These are phyloP conservation scores for Diaporthe ilicicola DNA, from an alignment of 2,329 filamentous ascomycete species.

Conservation along the genomic window DNA sequence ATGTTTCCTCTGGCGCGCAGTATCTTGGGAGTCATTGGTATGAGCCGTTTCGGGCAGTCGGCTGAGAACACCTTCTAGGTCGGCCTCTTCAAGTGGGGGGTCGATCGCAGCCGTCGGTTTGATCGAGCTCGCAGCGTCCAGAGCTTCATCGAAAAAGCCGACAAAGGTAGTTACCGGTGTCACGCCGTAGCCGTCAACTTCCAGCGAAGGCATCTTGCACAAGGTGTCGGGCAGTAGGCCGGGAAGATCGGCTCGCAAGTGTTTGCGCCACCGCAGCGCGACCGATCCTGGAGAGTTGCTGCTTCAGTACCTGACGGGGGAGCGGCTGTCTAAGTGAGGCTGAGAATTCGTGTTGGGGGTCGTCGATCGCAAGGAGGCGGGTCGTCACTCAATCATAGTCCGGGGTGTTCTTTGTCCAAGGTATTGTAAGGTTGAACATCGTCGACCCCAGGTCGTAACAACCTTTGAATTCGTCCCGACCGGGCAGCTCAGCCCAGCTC, in stretches of 20 bases:
- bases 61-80: conserved; percentile 62
- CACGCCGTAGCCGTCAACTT: conserved; percentile 56
- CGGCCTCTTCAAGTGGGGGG: conserved; percentile 75
- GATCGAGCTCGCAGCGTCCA: conserved; percentile 64
- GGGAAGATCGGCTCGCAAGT: neutral
- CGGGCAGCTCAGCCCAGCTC: neutral
- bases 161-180: conserved; percentile 62
- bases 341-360: neutral
- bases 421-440: neutral
- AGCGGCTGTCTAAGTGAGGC: neutral
- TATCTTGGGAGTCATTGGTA: conserved; percentile 45
- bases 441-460: neutral
- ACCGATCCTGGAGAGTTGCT: neutral
- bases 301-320: neutral
- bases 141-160: conserved; percentile 62
- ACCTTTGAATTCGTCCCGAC: neutral
- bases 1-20: conserved; percentile 40
- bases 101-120: conserved; percentile 73
- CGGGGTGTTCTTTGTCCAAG: neutral
- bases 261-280: conserved; percentile 27
- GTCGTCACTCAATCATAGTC: neutral
- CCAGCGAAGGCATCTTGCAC: conserved; percentile 59
- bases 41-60: conserved; percentile 44
- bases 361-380: neutral
- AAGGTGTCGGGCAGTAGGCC: neutral